Evolutionary conservation across 2,329 filamentous ascomycete species (phyloP).

Genomic region (Triangularia verruculosa): DNA sequence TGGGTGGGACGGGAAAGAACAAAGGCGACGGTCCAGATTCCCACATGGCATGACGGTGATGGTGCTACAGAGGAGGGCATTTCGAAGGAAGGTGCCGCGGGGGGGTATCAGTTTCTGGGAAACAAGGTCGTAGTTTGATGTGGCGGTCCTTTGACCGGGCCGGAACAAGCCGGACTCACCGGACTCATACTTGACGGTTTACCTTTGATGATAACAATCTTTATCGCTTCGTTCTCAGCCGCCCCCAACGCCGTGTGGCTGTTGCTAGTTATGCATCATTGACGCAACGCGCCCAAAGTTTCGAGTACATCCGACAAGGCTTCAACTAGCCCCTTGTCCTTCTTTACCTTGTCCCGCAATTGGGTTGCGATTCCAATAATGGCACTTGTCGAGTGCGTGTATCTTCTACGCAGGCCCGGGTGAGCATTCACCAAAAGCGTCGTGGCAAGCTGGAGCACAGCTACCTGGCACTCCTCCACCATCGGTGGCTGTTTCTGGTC

Average conservation of each 20-base stretch:
- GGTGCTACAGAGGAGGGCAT: neutral
- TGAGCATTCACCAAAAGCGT: slow-evolving; percentile 48
- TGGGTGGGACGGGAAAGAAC: neutral
- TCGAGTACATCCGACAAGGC: slow-evolving; percentile 44
- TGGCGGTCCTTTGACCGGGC: neutral
- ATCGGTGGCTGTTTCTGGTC: slow-evolving; percentile 26
- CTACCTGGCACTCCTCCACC: slow-evolving; percentile 50
- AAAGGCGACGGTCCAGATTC: neutral
- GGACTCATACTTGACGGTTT: neutral
- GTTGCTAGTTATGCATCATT: neutral
- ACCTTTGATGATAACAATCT: too few species aligned
- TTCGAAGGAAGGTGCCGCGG: neutral
- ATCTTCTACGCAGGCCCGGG: slow-evolving; percentile 47
- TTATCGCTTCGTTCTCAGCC: too few species aligned
- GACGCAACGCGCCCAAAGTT: slow-evolving; percentile 28
- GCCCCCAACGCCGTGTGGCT: neutral
- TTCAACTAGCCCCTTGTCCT: slow-evolving; percentile 36
- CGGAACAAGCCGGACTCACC: neutral
- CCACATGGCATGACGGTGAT: neutral
- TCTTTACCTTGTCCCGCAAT: slow-evolving; percentile 36
- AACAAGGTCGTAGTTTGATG: neutral
- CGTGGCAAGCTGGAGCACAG: slow-evolving; percentile 54
- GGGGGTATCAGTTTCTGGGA: neutral
- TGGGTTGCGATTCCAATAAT: slow-evolving; percentile 48
- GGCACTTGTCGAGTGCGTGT: slow-evolving; percentile 49